Evolutionary conservation across 176 grass and related monocot genomes (phyloP).

Genomic region (Ampelocalamus luodianensis): DNA sequence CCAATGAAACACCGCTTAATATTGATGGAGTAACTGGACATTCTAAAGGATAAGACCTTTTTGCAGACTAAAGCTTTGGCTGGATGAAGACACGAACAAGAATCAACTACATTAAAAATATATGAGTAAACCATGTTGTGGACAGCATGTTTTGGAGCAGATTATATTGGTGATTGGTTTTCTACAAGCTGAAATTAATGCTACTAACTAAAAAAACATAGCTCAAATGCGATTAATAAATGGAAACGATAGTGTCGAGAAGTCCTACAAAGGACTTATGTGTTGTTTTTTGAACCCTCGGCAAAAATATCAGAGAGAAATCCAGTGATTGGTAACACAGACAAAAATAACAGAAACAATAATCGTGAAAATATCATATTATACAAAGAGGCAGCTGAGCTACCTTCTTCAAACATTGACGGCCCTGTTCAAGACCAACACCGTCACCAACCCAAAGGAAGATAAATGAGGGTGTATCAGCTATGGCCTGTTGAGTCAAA

Average conservation of each 20-base stretch:
- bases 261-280: neutral
- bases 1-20: neutral
- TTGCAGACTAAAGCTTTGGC: neutral
- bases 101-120: neutral
- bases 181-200: neutral
- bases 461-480: constrained; percentile 84
- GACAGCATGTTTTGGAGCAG: neutral
- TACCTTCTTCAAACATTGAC: constrained; percentile 80
- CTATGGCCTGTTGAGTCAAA: constrained; percentile 63
- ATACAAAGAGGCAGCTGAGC: neutral
- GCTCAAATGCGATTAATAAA: neutral
- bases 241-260: neutral
- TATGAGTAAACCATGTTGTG: constrained; percentile 18
- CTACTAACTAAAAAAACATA: neutral
- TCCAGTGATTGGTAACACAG: neutral
- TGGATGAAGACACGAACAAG: neutral
- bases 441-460: constrained; percentile 95
- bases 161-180: neutral
- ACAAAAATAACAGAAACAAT: constrained; percentile 2
- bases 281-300: neutral
- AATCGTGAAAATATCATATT: neutral
- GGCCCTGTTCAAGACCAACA: constrained; percentile 78
- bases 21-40: constrained; percentile 1
- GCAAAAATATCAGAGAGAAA: neutral
- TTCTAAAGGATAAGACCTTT: neutral